Conservation (phyloP, 169 alveolate species). For the Eimeria maxima region DNA sequence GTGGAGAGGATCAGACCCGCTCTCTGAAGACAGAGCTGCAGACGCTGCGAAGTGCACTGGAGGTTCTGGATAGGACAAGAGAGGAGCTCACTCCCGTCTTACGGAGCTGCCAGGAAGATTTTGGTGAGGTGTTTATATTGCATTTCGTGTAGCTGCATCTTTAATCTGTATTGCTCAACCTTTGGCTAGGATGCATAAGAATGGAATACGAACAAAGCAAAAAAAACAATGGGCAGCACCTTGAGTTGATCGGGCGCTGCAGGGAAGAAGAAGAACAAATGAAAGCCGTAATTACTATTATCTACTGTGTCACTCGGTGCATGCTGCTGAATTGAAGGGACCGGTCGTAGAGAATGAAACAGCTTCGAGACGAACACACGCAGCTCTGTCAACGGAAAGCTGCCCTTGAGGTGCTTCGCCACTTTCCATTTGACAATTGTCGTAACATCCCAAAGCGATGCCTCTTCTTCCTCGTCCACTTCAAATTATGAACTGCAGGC, state of each 20-base stretch:
- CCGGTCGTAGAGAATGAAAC: neutral
- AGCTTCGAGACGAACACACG: neutral
- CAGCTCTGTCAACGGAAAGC: neutral
- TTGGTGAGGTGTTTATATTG: neutral
- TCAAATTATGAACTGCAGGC: conserved; percentile 13
- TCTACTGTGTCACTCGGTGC: too few relatives aligned
- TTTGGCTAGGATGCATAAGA: neutral
- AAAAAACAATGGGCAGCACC: neutral
- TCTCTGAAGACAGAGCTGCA: neutral
- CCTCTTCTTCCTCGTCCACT: neutral
- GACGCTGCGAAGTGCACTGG: neutral
- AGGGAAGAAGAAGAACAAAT: conserved; percentile 10
- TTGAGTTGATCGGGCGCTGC: conserved; percentile 33
- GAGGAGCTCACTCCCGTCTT: neutral
- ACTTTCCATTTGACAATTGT: neutral
- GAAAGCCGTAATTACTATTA: neutral
- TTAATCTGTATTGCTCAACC: neutral
- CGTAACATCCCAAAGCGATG: neutral
- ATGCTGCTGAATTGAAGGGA: neutral
- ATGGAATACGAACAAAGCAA: conserved; percentile 26
- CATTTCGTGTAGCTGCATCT: neutral
- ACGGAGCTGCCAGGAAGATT: neutral
- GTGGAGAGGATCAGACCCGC: conserved; percentile 10
- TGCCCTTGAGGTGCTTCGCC: neutral
- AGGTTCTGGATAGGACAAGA: neutral